Conservation (phyloP, 441 rosid genomes). For the Omphalea diandra region DNA sequence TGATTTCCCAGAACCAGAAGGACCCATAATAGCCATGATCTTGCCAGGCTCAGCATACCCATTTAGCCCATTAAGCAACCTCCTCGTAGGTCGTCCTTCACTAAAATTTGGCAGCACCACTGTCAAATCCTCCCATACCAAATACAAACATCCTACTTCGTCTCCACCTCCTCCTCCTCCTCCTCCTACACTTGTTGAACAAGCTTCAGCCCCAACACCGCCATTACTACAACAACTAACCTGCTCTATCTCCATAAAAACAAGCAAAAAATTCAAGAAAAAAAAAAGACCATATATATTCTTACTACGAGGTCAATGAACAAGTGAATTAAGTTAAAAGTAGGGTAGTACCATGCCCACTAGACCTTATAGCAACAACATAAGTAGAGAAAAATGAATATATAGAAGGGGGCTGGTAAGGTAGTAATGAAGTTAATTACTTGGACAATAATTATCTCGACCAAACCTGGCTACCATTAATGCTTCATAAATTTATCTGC, state of each 20-base stretch:
- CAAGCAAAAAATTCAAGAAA: neutral
- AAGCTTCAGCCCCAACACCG: neutral
- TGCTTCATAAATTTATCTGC: constrained; percentile 5
- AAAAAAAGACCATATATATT: neutral
- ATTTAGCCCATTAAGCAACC: constrained; percentile 69
- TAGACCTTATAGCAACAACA: neutral
- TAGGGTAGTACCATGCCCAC: neutral
- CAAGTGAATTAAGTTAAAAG: no score
- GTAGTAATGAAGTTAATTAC: neutral
- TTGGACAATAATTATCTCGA: neutral
- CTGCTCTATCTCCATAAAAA: constrained; percentile 47
- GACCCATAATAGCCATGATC: constrained; percentile 95
- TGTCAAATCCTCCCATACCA: constrained; percentile 82
- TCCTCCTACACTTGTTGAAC: constrained; percentile 4
- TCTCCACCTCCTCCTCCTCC: neutral
- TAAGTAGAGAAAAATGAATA: neutral
- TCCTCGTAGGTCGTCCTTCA: constrained; percentile 59
- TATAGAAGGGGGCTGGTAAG: neutral
- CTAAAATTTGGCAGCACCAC: constrained; percentile 77
- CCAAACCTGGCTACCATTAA: constrained; percentile 8
- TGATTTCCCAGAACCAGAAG: constrained; percentile 96
- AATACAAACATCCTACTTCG: constrained; percentile 32
- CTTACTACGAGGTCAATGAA: no score
- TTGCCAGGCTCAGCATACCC: constrained; percentile 87
- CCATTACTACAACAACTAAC: neutral